Base-by-base conservation (phyloP, 805 yeast genomes). In the Nakazawaea wyomingensis region DNA sequence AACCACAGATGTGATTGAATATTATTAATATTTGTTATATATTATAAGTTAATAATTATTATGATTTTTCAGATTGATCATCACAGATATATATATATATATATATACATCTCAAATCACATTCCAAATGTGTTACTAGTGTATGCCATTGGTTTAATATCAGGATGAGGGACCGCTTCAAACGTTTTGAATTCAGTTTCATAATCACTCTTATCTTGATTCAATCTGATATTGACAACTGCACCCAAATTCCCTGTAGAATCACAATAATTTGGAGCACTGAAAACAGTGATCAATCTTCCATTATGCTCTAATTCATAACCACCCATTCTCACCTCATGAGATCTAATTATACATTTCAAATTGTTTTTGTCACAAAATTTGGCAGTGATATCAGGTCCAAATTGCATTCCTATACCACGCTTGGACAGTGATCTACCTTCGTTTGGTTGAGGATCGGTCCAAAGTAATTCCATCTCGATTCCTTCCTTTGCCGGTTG, bases 241-340 rank as follows among this genome's bases (percentile, higher is more conserved):
- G 95, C 98, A 41, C 97, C 99, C 50, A 78, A 62, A 62, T 93
- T 93, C 11, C 95, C 96, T 43, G 87, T 89, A 13, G 82, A 69
- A 60, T 93, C 99, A 67, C 98, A 91, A 63, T 91, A 91, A 61
- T 93, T 91, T 28, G 99, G 99, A 0, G 99, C 99, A 62, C 95
- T 82, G 62, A 93, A 93, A n/a, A 93, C 96, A 0, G 99, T 93
- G 41, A 89, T 78, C 40, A 93, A 74, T 50, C 80, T 73, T 10
- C 95, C 95, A 46, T 84, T 73, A 56, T 93, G 99, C 58, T 91
- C 97, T 36, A 72, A 71, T 50, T 87, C 88, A 46, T 83, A 88
- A 37, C 99, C 99, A 5, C 74, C 82, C 85, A 85, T 83, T 58
- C 98, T 74, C 6, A 91, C 96, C 64, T 93, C 99, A 58, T 93